phyloP scores from a whole-genome alignment of 1,284 basidiomycete species.

The Trametes sp. region DNA sequence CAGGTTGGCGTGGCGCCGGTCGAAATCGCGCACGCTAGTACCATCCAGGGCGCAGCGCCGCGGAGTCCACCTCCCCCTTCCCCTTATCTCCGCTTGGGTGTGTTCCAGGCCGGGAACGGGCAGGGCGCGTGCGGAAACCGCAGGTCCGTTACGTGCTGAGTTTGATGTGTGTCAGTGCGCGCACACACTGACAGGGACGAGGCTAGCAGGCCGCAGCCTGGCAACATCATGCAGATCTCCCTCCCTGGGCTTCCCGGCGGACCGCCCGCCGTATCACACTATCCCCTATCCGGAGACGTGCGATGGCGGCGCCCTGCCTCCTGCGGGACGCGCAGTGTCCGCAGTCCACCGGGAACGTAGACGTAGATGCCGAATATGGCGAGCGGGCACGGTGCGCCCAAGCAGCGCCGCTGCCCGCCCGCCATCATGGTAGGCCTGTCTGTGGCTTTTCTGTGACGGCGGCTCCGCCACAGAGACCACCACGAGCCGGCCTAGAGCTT shows the following conservation, averaged over 20 bases:
- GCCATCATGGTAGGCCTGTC: not conserved
- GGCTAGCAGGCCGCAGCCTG: no score
- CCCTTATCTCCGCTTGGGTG: slow-evolving; percentile 3
- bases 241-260: not conserved
- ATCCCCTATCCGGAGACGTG: not conserved
- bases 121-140: no score
- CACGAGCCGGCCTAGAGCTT: not conserved
- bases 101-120: not conserved
- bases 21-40: not conserved
- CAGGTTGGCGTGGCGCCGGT: not conserved
- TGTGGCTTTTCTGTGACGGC: not conserved
- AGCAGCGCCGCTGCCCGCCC: not conserved
- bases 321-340: no score
- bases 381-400: not conserved
- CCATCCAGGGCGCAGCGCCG: slow-evolving; percentile 1
- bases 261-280: not conserved
- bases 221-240: not conserved
- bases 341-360: not conserved
- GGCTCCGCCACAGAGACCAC: not conserved
- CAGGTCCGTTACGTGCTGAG: not conserved
- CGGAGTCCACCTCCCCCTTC: not conserved
- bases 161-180: not conserved
- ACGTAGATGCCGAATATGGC: not conserved
- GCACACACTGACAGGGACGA: not conserved
- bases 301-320: not conserved